Percentiles rank a stretch among this genome's conserved stretches.
Evolutionary conservation across 2,329 filamentous ascomycete species (phyloP).

Genomic region (Blumeria graminis): DNA sequence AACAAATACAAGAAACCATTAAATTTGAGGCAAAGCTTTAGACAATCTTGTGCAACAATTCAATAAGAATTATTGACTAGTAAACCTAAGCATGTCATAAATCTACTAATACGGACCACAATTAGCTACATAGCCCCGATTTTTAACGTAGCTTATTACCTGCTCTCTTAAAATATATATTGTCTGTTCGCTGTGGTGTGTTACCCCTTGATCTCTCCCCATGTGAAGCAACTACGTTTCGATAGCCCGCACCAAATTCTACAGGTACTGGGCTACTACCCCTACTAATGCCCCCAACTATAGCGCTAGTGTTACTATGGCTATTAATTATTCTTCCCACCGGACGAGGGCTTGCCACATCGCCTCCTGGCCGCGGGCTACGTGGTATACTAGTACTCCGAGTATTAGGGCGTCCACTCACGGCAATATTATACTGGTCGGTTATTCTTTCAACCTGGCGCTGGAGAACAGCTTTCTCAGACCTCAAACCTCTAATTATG

Average conservation of each 20-base stretch:
- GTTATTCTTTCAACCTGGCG: conserved; percentile 18
- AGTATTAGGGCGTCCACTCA: conserved; percentile 18
- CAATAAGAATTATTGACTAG: no score
- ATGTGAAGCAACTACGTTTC: not conserved
- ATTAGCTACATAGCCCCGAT: no score
- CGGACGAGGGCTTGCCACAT: conserved; percentile 2
- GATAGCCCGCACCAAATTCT: not conserved
- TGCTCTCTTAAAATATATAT: no score
- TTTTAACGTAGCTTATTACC: no score
- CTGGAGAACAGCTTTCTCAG: conserved; percentile 14
- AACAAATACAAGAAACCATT: no score
- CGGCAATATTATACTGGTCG: conserved; percentile 11
- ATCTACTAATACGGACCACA: no score
- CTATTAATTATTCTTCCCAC: conserved; percentile 6
- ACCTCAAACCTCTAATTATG: conserved; percentile 15
- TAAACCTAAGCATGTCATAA: no score
- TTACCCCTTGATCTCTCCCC: not conserved
- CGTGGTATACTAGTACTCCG: conserved; percentile 12
- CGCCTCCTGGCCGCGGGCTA: conserved; percentile 13
- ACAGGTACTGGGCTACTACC: conserved; percentile 11
- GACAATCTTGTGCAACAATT: no score
- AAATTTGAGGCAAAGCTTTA: no score
- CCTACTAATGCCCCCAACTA: conserved; percentile 1
- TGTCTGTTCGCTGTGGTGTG: not conserved
- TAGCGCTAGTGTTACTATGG: not conserved